Percentiles rank a stretch among this genome's conserved stretches.
Conservation (phyloP, 177 flowering plant genomes). For the Vitis hybrid region DNA sequence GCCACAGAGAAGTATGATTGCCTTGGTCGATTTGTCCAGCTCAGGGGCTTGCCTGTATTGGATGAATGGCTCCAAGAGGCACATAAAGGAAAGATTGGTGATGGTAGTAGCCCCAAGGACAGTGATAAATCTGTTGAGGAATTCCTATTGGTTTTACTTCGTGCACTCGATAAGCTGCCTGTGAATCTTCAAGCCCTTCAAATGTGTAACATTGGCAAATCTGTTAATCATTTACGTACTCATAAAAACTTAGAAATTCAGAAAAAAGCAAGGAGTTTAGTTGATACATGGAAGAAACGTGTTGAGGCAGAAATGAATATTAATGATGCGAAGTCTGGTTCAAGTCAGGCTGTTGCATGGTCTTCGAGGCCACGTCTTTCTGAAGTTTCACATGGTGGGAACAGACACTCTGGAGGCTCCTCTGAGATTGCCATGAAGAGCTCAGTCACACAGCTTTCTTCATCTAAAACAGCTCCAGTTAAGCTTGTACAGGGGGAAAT, state of each 20-base stretch:
- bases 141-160: conserved; percentile 77
- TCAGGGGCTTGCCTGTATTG: conserved; percentile 73
- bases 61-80: conserved; percentile 97
- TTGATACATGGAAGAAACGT: conserved; percentile 97
- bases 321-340: conserved; percentile 72
- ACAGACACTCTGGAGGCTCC: conserved; percentile 43
- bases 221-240: conserved; percentile 81
- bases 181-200: conserved; percentile 85
- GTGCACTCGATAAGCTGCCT: conserved; percentile 90
- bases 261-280: conserved; percentile 84
- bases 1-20: conserved; percentile 81
- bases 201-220: conserved; percentile 81
- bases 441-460: conserved; percentile 51
- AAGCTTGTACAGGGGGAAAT: conserved; percentile 54
- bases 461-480: conserved; percentile 41
- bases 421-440: conserved; percentile 60
- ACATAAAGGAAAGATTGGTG: conserved; percentile 79
- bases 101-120: conserved; percentile 62
- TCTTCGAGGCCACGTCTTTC: conserved; percentile 49
- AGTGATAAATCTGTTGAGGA: conserved; percentile 77
- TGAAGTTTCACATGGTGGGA: conserved; percentile 64
- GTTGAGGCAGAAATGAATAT: conserved; percentile 91
- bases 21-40: conserved; percentile 76
- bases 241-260: conserved; percentile 88
- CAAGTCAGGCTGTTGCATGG: conserved; percentile 61